phyloP scores from a whole-genome alignment of 2,329 filamentous ascomycete species.

The Fusarium sp. region DNA sequence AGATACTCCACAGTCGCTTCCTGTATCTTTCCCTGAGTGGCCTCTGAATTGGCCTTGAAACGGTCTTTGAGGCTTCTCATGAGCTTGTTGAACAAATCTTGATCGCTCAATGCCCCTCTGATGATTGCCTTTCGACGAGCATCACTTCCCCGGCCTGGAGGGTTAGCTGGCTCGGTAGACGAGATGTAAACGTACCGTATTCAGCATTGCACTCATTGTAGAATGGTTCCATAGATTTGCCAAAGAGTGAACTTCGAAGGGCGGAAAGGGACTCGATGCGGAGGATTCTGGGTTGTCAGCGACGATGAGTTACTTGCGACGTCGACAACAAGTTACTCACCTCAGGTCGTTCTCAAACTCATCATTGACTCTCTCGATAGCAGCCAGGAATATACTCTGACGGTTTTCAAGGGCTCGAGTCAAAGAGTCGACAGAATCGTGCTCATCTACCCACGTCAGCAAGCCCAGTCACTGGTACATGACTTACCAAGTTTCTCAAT shows the following conservation, averaged over 20 bases:
- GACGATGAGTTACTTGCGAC: not conserved
- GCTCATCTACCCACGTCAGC: not conserved
- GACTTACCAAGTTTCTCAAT: slow-evolving; percentile 28
- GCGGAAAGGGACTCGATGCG: slow-evolving; percentile 48
- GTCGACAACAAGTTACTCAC: not conserved
- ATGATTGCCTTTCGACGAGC: slow-evolving; percentile 49
- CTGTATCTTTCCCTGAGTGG: slow-evolving; percentile 36
- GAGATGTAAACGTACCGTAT: slow-evolving; percentile 38
- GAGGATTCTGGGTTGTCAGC: slow-evolving; percentile 43
- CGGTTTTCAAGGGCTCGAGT: slow-evolving; percentile 42
- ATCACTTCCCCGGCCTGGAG: slow-evolving; percentile 47
- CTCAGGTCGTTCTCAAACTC: slow-evolving; percentile 27
- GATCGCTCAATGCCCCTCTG: slow-evolving; percentile 30
- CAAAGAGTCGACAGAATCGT: slow-evolving; percentile 25
- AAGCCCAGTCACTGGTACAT: rapidly evolving
- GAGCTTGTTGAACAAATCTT: slow-evolving; percentile 45
- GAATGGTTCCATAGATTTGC: slow-evolving; percentile 47
- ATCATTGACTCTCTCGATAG: slow-evolving; percentile 42
- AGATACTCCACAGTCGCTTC: slow-evolving; percentile 37
- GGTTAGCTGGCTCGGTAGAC: not conserved
- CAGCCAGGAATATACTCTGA: slow-evolving; percentile 40
- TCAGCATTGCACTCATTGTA: slow-evolving; percentile 48
- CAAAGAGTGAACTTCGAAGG: slow-evolving; percentile 51
- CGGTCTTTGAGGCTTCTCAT: slow-evolving; percentile 38
- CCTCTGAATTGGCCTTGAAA: slow-evolving; percentile 35